Conservation (phyloP, 192 early-diverging fungal genomes). For the Coemansia sp. region DNA sequence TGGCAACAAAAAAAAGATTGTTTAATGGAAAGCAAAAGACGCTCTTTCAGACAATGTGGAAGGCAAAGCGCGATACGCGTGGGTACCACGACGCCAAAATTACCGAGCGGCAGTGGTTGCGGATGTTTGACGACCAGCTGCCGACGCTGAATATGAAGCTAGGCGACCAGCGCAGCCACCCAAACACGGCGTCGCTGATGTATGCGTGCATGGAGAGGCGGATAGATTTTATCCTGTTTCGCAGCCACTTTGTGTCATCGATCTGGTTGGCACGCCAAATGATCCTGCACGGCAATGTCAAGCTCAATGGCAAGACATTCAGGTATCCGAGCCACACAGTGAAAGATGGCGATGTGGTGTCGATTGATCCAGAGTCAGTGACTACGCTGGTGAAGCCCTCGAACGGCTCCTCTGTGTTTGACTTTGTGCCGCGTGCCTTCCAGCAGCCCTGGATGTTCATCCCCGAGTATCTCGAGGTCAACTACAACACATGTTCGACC, state of each 20-base stretch:
- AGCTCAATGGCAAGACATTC: slow-evolving; percentile 85
- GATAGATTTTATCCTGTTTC: slow-evolving; percentile 90
- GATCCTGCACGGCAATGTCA: slow-evolving; percentile 85
- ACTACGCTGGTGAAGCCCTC: slow-evolving; percentile 59
- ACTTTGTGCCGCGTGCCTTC: slow-evolving; percentile 70
- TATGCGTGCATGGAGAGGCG: slow-evolving; percentile 89
- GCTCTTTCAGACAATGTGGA: slow-evolving; percentile 93
- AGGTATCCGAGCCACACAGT: slow-evolving; percentile 72
- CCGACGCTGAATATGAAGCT: slow-evolving; percentile 64
- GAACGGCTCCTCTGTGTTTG: slow-evolving; percentile 56
- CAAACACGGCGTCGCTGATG: slow-evolving; percentile 72
- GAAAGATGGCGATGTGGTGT: slow-evolving; percentile 85
- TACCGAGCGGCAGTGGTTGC: slow-evolving; percentile 78
- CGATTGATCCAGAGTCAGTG: slow-evolving; percentile 76
- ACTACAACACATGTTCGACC: slow-evolving; percentile 89
- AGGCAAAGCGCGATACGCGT: slow-evolving; percentile 86
- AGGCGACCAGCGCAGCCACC: slow-evolving; percentile 49
- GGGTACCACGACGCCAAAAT: slow-evolving; percentile 93
- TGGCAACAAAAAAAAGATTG: slow-evolving; percentile 58
- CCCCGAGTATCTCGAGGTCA: slow-evolving; percentile 95
- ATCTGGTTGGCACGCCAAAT: slow-evolving; percentile 83
- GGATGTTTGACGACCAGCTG: slow-evolving; percentile 69
- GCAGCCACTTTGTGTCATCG: slow-evolving; percentile 85
- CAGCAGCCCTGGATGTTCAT: slow-evolving; percentile 94
- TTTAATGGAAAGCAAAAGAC: slow-evolving; percentile 57